Base-by-base conservation (phyloP, 2,329 filamentous ascomycete species). In the Coniosporium tulheliwenetii region DNA sequence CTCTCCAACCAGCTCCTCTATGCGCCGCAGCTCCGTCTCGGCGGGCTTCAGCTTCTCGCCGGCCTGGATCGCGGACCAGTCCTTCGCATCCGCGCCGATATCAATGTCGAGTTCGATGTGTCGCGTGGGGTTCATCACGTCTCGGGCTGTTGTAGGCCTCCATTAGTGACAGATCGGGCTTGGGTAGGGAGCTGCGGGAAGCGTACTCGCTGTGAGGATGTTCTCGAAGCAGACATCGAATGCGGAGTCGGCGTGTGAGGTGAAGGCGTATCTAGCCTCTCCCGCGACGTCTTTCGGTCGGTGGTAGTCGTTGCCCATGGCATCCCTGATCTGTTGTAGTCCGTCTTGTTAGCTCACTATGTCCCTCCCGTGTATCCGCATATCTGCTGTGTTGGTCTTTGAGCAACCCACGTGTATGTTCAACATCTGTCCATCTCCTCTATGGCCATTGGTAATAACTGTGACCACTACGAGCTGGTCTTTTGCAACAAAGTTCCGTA, bases 181-280 rank as follows among this genome's bases (percentile, higher is more conserved):
- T 29, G 34, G 35, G 26, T n/a, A 19, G 19, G 12, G 4, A 31
- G 3, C 15, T 29, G 37, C n/a, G 36, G 29, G 30, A 34, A 19
- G 71, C 79, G 49, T 75, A 89, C 83, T 66, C 50, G 73, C 71
- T 38, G 75, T 73, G 47, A 86, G 69, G 53, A 79, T 62, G 63
- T 95, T 96, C 63, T 93, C 84, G 58, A 95, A 93, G 72, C 89
- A 98, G 40, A 98, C 85, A 56, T 96, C 89, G 56, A 98, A 95
- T 8, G 85, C 83, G 30, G 85, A 83, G 63, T 96, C 87, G 39
- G 80, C 79, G 59, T 91, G 83, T 32, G 87, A 85, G 38, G 89
- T 96, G 61, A 98, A 98, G 39, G 89, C 85, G 60, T 86, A 87
- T 58, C 89, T 78, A 61, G 84, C 82, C 67, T 95, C 87, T 62